Evolutionary conservation across 2,329 filamentous ascomycete genomes (phyloP).

Genomic region (Diaporthe citriasiana): DNA sequence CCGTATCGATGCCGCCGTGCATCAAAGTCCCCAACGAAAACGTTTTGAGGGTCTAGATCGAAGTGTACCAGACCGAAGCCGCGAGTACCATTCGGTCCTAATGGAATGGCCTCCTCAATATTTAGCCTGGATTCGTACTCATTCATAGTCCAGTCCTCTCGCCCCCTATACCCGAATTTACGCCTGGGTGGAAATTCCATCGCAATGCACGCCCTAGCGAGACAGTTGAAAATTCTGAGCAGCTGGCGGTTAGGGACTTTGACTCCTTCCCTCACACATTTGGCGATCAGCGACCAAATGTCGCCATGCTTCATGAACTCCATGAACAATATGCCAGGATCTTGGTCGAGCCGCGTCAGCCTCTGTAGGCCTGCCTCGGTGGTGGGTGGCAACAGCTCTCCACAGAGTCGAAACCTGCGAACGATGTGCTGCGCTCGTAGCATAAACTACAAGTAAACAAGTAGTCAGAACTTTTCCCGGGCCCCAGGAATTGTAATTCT

Average conservation of each 20-base stretch:
- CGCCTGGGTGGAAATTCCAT: constrained; percentile 29
- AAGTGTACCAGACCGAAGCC: constrained; percentile 30
- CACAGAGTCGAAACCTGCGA: neutral
- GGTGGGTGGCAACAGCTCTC: neutral
- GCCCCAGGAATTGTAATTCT: neutral
- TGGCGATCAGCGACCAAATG: neutral
- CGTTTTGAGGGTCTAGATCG: constrained; percentile 28
- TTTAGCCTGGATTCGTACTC: neutral
- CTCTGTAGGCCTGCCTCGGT: neutral
- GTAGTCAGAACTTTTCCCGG: neutral
- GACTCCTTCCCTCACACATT: neutral
- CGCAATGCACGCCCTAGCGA: constrained; percentile 28
- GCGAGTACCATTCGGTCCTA: neutral
- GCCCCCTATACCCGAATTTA: neutral
- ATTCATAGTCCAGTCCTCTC: neutral
- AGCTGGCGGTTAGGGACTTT: neutral
- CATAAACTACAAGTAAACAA: neutral
- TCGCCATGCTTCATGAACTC: constrained; percentile 23
- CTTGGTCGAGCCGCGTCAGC: neutral
- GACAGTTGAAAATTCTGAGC: constrained; percentile 25
- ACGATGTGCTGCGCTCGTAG: constrained; percentile 9
- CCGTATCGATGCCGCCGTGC: neutral
- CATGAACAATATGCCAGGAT: neutral
- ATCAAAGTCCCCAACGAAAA: constrained; percentile 27
- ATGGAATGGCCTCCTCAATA: neutral